Conservation (phyloP, 1,284 basidiomycete genomes). For the Tilletia setariae region DNA sequence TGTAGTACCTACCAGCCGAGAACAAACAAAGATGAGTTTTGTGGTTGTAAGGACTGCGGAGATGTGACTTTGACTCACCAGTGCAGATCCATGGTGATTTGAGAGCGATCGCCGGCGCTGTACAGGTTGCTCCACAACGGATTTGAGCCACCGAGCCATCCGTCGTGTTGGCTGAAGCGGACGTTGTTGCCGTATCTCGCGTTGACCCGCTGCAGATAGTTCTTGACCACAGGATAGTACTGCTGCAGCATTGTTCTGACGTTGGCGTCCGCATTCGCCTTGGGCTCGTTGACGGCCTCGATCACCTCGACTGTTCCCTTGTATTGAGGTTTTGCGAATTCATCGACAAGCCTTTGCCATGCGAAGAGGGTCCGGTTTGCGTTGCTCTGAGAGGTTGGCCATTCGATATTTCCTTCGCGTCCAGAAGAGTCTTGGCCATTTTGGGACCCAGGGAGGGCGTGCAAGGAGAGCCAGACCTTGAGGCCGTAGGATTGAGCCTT, state of each 20-base stretch:
- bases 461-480: conserved; percentile 20
- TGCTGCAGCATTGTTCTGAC: conserved; percentile 17
- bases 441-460: conserved; percentile 14
- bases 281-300: conserved; percentile 17
- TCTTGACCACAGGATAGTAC: conserved; percentile 18
- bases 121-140: conserved; percentile 1
- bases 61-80: background rate
- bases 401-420: background rate
- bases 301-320: conserved; percentile 14
- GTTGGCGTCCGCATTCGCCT: conserved; percentile 8
- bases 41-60: background rate
- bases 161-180: conserved; percentile 13
- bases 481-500: conserved; percentile 8
- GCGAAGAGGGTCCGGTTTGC: background rate
- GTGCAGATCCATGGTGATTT: conserved; percentile 15
- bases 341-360: conserved; percentile 13
- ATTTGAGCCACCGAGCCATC: conserved; percentile 1
- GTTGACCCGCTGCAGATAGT: background rate
- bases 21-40: background rate
- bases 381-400: conserved; percentile 5
- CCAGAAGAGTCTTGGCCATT: conserved; percentile 15
- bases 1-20: background rate
- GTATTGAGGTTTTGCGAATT: conserved; percentile 15
- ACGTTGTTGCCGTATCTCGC: background rate
- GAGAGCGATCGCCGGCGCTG: background rate